Conservation (phyloP, 2,329 filamentous ascomycete genomes). For the Aspergillus brasiliensis region DNA sequence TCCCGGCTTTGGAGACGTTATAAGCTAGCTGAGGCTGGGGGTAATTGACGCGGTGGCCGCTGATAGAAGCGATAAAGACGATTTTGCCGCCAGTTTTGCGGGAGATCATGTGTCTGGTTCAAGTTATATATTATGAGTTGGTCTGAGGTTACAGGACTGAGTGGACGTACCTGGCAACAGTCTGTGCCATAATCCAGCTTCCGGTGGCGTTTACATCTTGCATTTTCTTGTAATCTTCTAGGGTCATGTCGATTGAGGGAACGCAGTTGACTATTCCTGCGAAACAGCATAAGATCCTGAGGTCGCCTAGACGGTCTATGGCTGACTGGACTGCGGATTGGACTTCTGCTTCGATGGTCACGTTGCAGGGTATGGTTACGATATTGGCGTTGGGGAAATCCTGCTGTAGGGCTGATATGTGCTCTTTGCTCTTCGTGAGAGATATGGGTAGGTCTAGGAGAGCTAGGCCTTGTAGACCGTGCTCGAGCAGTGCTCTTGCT, state of each 20-base stretch:
- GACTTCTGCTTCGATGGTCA: conserved; percentile 53
- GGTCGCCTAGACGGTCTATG: conserved; percentile 46
- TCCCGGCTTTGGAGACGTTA: conserved; percentile 69
- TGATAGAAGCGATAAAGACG: conserved; percentile 67
- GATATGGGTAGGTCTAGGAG: conserved; percentile 62
- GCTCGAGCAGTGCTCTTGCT: conserved; percentile 66
- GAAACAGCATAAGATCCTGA: conserved; percentile 64
- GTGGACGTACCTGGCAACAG: conserved; percentile 50
- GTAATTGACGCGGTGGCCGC: conserved; percentile 68
- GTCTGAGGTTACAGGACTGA: no score
- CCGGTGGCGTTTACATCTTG: conserved; percentile 74
- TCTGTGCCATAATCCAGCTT: conserved; percentile 69
- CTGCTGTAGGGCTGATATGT: conserved; percentile 49
- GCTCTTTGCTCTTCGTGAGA: conserved; percentile 36
- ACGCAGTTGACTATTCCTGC: conserved; percentile 68
- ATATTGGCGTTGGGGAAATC: conserved; percentile 60
- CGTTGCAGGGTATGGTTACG: conserved; percentile 58
- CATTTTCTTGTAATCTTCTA: conserved; percentile 63
- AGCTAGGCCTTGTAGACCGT: conserved; percentile 60
- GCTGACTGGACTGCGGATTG: conserved; percentile 15
- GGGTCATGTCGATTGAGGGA: conserved; percentile 60
- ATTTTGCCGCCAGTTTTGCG: conserved; percentile 61
- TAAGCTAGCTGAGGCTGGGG: conserved; percentile 72
- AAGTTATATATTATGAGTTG: neutral
- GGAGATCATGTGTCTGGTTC: conserved; percentile 53